A percentile compares a stretch with the other conserved stretches of the same genome.
Conservation (phyloP, 257 asterid species). For the Fraxinus cuspidata region DNA sequence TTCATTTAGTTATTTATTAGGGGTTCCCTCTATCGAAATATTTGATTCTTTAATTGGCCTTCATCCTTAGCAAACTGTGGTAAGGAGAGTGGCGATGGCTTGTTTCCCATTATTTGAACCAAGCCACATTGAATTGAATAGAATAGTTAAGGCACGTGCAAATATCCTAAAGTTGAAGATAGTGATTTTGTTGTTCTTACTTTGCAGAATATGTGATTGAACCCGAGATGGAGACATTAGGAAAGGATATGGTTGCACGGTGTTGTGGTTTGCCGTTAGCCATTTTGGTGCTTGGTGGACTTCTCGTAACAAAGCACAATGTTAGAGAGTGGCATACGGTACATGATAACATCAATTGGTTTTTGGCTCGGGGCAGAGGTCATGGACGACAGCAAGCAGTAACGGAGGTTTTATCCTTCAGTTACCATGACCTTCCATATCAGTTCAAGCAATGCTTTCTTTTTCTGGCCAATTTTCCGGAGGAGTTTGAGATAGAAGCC, state of each 20-base stretch:
- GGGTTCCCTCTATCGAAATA: too few relatives aligned
- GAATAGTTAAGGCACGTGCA: background rate
- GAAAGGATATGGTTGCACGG: conserved; percentile 36
- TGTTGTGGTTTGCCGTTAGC: conserved; percentile 44
- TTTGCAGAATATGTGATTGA: conserved; percentile 28
- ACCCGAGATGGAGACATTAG: conserved; percentile 32
- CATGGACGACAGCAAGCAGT: conserved; percentile 32
- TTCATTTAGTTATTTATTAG: too few relatives aligned
- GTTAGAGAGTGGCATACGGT: conserved; percentile 36
- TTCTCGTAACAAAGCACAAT: conserved; percentile 27
- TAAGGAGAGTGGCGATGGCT: too few relatives aligned
- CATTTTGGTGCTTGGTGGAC: conserved; percentile 39
- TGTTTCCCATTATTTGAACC: too few relatives aligned
- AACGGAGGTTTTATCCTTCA: conserved; percentile 33
- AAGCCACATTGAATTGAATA: background rate
- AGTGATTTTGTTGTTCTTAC: background rate
- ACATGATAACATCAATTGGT: conserved; percentile 32
- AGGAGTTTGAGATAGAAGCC: conserved; percentile 44
- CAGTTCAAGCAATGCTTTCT: conserved; percentile 44
- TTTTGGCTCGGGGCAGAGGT: conserved; percentile 34
- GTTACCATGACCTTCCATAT: conserved; percentile 37
- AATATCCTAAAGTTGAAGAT: background rate
- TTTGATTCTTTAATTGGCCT: too few relatives aligned
- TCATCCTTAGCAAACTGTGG: too few relatives aligned
- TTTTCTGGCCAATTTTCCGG: conserved; percentile 38